A percentile compares a stretch with the other conserved stretches of the same genome.
Evolutionary conservation across 2,329 filamentous ascomycete genomes (phyloP).

Genomic region (Colletotrichum zoysiae): DNA sequence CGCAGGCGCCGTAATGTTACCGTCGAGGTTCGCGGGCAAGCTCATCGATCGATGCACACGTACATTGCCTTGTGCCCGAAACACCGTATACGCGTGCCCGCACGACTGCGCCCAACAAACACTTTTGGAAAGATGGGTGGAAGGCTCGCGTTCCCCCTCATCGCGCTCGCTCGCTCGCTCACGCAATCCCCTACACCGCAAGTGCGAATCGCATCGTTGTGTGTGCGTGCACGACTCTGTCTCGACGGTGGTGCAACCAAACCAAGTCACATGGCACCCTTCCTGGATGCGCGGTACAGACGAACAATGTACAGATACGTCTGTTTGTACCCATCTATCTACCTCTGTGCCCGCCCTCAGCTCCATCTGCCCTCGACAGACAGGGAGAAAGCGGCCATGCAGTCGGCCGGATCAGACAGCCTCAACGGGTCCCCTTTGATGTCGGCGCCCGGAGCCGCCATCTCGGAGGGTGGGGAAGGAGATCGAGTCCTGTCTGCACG

Average conservation of each 20-base stretch:
- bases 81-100: slow-evolving; percentile 3
- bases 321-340: not conserved
- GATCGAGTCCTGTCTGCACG: slow-evolving; percentile 35
- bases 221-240: slow-evolving; percentile 7
- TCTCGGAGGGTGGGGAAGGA: slow-evolving; percentile 35
- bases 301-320: not conserved
- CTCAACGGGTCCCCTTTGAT: slow-evolving; percentile 21
- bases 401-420: slow-evolving; percentile 7
- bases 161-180: not conserved
- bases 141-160: not conserved
- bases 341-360: not conserved
- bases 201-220: slow-evolving; percentile 29
- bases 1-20: slow-evolving; percentile 23
- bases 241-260: slow-evolving; percentile 31
- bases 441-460: slow-evolving; percentile 37
- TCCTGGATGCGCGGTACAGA: not conserved
- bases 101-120: slow-evolving; percentile 3
- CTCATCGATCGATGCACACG: not conserved
- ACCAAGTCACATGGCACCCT: not conserved
- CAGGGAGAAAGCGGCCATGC: slow-evolving; percentile 10
- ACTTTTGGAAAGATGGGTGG: not conserved
- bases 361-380: not conserved
- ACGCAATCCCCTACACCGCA: slow-evolving; percentile 33
- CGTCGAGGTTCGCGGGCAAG: slow-evolving; percentile 21
- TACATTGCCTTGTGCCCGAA: slow-evolving; percentile 25